A percentile compares a stretch with the other conserved stretches of the same genome.
Conservation (phyloP, 768 basidiomycete species). For the Trametes maxima region DNA sequence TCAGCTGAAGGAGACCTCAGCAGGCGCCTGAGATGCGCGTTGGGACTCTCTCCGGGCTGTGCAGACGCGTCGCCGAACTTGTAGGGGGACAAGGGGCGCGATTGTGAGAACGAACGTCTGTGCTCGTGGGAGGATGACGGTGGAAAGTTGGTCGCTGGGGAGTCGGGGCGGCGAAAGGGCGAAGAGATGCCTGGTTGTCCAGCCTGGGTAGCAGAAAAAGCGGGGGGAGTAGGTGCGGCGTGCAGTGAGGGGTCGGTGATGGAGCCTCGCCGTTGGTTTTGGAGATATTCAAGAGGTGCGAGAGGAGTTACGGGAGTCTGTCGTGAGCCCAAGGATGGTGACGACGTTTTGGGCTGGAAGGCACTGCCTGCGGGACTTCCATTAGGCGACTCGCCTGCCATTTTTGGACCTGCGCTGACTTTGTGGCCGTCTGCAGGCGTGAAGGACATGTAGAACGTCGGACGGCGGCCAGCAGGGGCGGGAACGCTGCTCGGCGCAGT, state of each 20-base stretch:
- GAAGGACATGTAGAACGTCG: slow-evolving; percentile 13
- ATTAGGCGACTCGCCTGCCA: slow-evolving; percentile 20
- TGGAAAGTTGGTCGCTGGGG: slow-evolving; percentile 23
- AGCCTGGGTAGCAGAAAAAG: slow-evolving; percentile 20
- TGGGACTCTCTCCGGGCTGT: slow-evolving; percentile 29
- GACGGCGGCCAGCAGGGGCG: slow-evolving; percentile 11
- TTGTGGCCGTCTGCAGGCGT: slow-evolving; percentile 14
- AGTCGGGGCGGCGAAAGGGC: slow-evolving; percentile 26
- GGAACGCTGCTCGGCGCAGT: slow-evolving; percentile 18
- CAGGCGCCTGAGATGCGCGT: slow-evolving; percentile 35
- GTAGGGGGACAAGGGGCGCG: slow-evolving; percentile 67
- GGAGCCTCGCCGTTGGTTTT: slow-evolving; percentile 81
- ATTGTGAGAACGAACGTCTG: slow-evolving; percentile 42
- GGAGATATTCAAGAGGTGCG: slow-evolving; percentile 76
- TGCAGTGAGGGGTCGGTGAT: slow-evolving; percentile 84
- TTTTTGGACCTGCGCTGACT: slow-evolving; percentile 8
- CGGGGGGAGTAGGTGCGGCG: slow-evolving; percentile 42
- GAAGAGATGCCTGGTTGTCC: slow-evolving; percentile 26
- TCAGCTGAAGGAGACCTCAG: slow-evolving; percentile 32
- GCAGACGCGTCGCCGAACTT: slow-evolving; percentile 68
- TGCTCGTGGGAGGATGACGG: slow-evolving; percentile 31
- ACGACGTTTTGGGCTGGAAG: slow-evolving; percentile 31
- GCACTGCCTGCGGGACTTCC: slow-evolving; percentile 25
- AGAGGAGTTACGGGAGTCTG: slow-evolving; percentile 62
- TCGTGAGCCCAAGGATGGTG: slow-evolving; percentile 38